These are phyloP conservation scores for Nakaseomyces kungkrabaensis DNA, from an alignment of 1,139 yeast genomes.

Conservation along the genomic window DNA sequence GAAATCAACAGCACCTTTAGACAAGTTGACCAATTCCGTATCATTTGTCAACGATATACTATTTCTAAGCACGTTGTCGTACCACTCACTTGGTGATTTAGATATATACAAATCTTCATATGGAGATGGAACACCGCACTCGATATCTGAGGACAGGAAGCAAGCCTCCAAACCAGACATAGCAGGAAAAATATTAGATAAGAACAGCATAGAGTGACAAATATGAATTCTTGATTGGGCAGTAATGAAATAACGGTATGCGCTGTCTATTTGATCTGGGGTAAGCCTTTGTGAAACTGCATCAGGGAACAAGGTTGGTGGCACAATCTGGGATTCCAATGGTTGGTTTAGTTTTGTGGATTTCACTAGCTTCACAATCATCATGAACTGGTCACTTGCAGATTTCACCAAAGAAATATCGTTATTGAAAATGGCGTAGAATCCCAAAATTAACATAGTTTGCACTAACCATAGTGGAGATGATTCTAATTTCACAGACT, in stretches of 20 bases:
- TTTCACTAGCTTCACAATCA: constrained; percentile 72
- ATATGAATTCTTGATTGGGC: constrained; percentile 84
- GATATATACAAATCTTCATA: constrained; percentile 65
- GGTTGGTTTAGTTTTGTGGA: constrained; percentile 69
- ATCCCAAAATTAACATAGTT: constrained; percentile 67
- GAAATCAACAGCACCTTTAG: constrained; percentile 48
- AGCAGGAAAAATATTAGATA: constrained; percentile 62
- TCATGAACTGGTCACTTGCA: constrained; percentile 65
- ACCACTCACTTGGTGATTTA: constrained; percentile 51
- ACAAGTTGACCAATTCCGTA: constrained; percentile 38
- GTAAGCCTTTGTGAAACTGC: constrained; percentile 9
- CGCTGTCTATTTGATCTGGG: constrained; percentile 36
- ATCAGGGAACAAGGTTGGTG: constrained; percentile 35
- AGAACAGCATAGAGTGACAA: constrained; percentile 64
- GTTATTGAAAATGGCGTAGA: constrained; percentile 73
- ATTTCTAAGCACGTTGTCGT: constrained; percentile 31
- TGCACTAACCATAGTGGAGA: constrained; percentile 85
- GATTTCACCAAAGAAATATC: constrained; percentile 62
- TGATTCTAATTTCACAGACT: constrained; percentile 46
- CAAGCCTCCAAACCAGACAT: constrained; percentile 56
- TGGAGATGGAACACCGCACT: constrained; percentile 61
- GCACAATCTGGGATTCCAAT: constrained; percentile 48
- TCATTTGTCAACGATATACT: constrained; percentile 38
- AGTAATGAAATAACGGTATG: constrained; percentile 64
- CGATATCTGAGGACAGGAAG: constrained; percentile 45